Base-by-base conservation (phyloP, 805 yeast genomes). In the Priceomyces haplophilus region DNA sequence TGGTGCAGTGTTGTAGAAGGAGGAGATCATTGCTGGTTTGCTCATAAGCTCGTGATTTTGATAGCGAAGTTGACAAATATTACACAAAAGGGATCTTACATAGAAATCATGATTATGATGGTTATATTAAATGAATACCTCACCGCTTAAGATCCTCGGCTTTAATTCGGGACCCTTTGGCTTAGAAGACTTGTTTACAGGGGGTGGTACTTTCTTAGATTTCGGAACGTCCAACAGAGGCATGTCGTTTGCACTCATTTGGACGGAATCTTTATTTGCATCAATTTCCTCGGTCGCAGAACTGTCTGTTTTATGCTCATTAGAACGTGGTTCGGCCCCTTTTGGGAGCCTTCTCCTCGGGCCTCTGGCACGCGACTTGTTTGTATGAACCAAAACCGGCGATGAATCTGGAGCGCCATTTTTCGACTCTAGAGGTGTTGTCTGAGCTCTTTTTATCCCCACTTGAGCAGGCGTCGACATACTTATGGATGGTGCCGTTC, bases 341-440 rank as follows among this genome's bases (percentile, higher is more conserved):
- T 64, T 62, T 1, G 82, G 81, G 15, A 73, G 59, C 38, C 73
- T 60, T 47, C 82, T 58, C 51, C 69, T 75, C 0, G 83, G 83
- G 0, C 83, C 83, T 42, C 63, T 71, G 13, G 80, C 61, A 41
- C 83, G 59, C 0, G 57, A 43, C 50, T 77, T 78, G 35, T 67
- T 76, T 2, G 72, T 56, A 53, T 78, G 81, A 0, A 59, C 59
- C 36, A 77, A 57, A 33, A 64, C 65, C 18, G 34, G 56, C 41
- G 34, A 47, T 51, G 19, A 54, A 51, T 51, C 36, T 23, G 49
- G 3, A 10, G 58, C 5, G 25, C 11, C 7, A 13, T 18, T 15
- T 12, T 4, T 12, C 6, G 37, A 18, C 4, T 15, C 23, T 18
- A 21, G 18, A 17, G 37, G 37, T 12, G 20, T 19, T 4, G 37